Conservation (phyloP, 257 asterid species). For the Linaria vulgaris region DNA sequence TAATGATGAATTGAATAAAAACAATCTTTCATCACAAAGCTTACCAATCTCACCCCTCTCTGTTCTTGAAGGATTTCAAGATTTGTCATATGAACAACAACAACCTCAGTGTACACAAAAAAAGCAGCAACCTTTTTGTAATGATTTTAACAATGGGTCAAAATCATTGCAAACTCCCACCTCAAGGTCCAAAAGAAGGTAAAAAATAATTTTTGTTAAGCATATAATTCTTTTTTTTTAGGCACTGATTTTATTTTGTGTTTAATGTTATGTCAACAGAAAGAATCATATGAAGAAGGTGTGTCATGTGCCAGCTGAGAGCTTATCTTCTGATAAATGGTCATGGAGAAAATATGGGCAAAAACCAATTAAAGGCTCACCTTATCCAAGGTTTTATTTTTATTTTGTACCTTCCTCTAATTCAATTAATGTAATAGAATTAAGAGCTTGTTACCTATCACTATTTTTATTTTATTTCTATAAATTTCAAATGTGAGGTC, state of each 20-base stretch:
- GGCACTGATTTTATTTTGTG: not conserved
- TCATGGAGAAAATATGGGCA: slow-evolving; percentile 50
- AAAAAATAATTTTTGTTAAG: no score
- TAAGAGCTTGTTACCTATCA: not conserved
- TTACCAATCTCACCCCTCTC: slow-evolving; percentile 24
- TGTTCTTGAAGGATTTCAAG: slow-evolving; percentile 22
- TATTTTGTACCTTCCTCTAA: not conserved
- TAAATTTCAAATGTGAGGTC: no score
- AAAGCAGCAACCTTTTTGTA: slow-evolving; percentile 1
- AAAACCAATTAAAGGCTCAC: slow-evolving; percentile 46
- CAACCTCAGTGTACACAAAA: not conserved
- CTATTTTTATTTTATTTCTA: no score
- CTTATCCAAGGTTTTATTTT: slow-evolving; percentile 38
- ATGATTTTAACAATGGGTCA: not conserved
- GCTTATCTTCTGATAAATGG: slow-evolving; percentile 36
- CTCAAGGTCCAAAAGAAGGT: slow-evolving; percentile 27
- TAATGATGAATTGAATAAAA: slow-evolving; percentile 29
- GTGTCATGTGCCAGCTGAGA: slow-evolving; percentile 28
- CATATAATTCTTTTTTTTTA: not conserved
- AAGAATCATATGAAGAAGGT: slow-evolving; percentile 34
- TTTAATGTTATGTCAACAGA: slow-evolving; percentile 23
- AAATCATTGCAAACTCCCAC: slow-evolving; percentile 11
- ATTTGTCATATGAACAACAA: slow-evolving; percentile 17
- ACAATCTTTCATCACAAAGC: slow-evolving; percentile 32
- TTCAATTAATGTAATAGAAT: not conserved